Evolutionary conservation across 106 monocot genomes (phyloP), one percentile per base, ranked within the genome.

Genomic region (Dactylorhiza incarnata): DNA sequence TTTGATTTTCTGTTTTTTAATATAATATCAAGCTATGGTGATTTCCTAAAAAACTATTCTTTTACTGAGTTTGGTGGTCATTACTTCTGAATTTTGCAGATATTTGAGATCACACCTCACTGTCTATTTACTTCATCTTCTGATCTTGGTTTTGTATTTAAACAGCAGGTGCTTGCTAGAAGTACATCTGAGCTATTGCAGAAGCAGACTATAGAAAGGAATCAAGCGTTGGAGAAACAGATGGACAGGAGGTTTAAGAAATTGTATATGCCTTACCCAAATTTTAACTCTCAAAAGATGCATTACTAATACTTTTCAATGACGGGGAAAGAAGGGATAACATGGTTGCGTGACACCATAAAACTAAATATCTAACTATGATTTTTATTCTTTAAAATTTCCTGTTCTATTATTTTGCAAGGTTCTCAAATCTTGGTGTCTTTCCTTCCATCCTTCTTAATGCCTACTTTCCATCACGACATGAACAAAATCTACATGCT

Each of bases 221-320:
- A 74, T 87, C 75, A 83, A 65, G 56, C 81, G 43, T 54, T 80
- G 3, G 74, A 86, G 37, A 72, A 78, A n/a, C 85, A 81, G 46
- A 56, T 81, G 55, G 85, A 82, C 45, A 83, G 23, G 72, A 83
- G 68, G 61, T 75, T 87, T 71, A 81, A 81, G 59, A 92, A 89
- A 83, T 9, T 83, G 91, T 91, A 89, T 59, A 85, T 78, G 61
- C 22, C 46, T 73, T 79, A 29, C 25, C 20, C 58, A 47, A 20
- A 10, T 49, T 48, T 72, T 48, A 22, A 72, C 47, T 14, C 3
- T 72, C 49, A 48, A 29, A 22, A 72, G n/a, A n/a, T n/a, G n/a
- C n/a, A n/a, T n/a, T n/a, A n/a, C n/a, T n/a, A n/a, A n/a, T n/a
- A n/a, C n/a, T n/a, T n/a, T n/a, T n/a, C n/a, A n/a, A n/a, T n/a